A percentile compares a stretch with the other conserved stretches of the same genome.
These are phyloP conservation scores for Hypoxylon sp. DNA, from an alignment of 2,329 filamentous ascomycete species.

Conservation along the genomic window DNA sequence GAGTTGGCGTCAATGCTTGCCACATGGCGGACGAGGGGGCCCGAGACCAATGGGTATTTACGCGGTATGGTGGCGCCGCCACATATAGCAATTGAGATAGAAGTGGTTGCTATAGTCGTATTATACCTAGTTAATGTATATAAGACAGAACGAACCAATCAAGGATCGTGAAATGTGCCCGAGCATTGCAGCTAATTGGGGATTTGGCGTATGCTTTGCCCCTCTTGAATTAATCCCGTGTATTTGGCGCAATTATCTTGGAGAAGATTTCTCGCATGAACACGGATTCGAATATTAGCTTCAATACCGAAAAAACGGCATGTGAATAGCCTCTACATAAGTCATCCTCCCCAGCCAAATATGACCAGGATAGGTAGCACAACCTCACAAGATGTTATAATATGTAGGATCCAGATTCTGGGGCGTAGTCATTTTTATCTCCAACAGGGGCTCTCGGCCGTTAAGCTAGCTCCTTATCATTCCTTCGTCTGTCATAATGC, in stretches of 20 bases:
- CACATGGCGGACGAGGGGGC: constrained; percentile 33
- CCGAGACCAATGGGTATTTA: constrained; percentile 33
- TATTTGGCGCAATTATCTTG: background rate
- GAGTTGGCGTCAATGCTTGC: constrained; percentile 9
- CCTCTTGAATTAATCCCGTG: background rate
- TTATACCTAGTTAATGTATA: constrained; percentile 7
- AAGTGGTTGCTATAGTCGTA: constrained; percentile 7
- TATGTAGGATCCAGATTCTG: background rate
- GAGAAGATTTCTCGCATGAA: background rate
- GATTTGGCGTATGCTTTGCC: background rate
- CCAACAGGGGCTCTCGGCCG: background rate
- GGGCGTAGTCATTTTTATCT: background rate
- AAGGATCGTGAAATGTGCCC: background rate
- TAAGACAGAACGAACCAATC: background rate
- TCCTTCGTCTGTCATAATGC: background rate
- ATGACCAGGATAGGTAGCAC: background rate
- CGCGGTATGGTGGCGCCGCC: background rate
- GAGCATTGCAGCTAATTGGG: background rate
- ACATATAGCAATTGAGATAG: background rate
- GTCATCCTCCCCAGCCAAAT: background rate
- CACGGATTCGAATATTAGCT: background rate
- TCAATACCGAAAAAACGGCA: background rate
- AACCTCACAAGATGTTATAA: background rate
- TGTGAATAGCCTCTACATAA: background rate
- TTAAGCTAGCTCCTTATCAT: background rate